Conservation (phyloP, 352 stramenopile species). For the Phytophthora tubulina region DNA sequence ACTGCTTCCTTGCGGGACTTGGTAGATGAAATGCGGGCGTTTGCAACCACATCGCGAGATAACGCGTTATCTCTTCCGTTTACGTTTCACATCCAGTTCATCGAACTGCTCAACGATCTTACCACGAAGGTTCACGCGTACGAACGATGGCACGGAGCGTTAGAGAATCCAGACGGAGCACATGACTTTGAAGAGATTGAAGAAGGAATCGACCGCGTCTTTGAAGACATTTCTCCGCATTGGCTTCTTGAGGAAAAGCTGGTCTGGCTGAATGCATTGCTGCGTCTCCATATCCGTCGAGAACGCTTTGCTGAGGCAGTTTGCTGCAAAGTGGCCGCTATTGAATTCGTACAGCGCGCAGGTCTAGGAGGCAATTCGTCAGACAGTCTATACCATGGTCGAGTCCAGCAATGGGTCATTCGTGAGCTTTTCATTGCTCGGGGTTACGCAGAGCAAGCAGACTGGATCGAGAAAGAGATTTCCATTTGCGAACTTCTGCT, state of each 20-base stretch:
- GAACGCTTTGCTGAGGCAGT: constrained; percentile 65
- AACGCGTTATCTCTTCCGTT: constrained; percentile 22
- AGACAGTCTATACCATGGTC: constrained; percentile 6
- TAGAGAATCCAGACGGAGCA: constrained; percentile 30
- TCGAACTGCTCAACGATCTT: constrained; percentile 59
- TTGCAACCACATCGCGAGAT: constrained; percentile 24
- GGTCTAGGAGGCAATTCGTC: constrained; percentile 5
- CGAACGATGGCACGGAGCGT: constrained; percentile 59
- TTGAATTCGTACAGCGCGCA: constrained; percentile 47
- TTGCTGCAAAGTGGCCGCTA: constrained; percentile 60
- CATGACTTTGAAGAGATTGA: constrained; percentile 74
- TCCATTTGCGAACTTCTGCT: constrained; percentile 68
- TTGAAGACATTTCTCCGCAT: constrained; percentile 61
- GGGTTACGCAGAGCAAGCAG: constrained; percentile 51
- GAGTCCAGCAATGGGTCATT: constrained; percentile 47
- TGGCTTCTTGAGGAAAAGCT: constrained; percentile 72
- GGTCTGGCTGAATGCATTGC: constrained; percentile 66
- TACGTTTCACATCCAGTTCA: constrained; percentile 60
- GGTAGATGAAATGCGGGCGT: constrained; percentile 66
- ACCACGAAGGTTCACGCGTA: constrained; percentile 67
- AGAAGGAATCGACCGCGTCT: constrained; percentile 60
- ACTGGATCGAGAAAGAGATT: constrained; percentile 64
- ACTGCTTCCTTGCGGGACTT: constrained; percentile 50
- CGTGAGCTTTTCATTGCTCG: constrained; percentile 53
- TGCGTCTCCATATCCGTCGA: constrained; percentile 57